Evolutionary conservation across 192 early-diverging fungal species (phyloP), one percentile per base, ranked within the genome.

Genomic region (Backusella tuberculispora): DNA sequence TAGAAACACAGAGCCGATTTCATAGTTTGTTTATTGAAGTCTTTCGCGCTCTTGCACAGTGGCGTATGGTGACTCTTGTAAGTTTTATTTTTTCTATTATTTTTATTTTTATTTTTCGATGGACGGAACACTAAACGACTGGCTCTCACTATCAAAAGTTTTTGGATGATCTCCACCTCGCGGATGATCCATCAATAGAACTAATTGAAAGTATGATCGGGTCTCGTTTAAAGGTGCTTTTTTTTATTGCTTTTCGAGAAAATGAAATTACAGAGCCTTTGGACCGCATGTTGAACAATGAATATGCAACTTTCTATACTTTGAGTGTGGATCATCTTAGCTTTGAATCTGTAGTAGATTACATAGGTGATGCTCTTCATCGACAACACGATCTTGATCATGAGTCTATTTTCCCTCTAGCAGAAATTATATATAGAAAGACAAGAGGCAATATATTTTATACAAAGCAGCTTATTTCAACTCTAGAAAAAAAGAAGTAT

Each of bases 391-490:
- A 73, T 2, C 29, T 5, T 1, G 64, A 60, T 38, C 53, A 29
- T 13, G 74, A 80, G 6, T 42, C 74, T 1, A 63, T 80, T 12
- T 10, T 65, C 14, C 79, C 74, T 8, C 50, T 80, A 9, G 74
- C 64, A 2, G 74, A 80, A 17, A 17, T 80, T 13, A 56, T 80
- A 6, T 76, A 76, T 24, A 69, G 29, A 26, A 75, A 76, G 40
- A 80, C 79, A 10, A 44, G 70, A 19, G 79, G 79, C 6, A 80
- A 80, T 41, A 56, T 66, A n/a, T 76, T 80, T 53, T 80, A 80
- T 43, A 69, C 66, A 15, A 63, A 44, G 7, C 79, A 80, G 21
- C 37, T 80, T 24, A 48, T 80, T 8, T 34, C 41, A 13, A 63
- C 74, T 3, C 56, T 76, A 47, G 71, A 72, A 19, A 80, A 76